Conservation (phyloP, 768 basidiomycete genomes). For the Lenzites betulinus region DNA sequence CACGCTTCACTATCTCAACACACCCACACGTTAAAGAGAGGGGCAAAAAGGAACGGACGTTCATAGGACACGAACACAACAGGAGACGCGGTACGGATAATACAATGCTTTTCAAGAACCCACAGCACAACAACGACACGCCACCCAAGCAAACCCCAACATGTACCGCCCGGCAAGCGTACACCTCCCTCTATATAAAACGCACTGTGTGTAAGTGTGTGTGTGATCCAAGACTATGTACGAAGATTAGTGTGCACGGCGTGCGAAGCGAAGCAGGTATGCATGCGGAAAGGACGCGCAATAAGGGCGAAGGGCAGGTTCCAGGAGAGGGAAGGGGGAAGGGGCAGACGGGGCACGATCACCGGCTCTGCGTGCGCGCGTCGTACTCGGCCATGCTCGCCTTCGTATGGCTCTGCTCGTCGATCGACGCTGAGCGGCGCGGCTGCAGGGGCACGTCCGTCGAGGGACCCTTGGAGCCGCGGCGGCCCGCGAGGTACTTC, state of each 20-base stretch:
- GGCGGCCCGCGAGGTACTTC: slow-evolving; percentile 40
- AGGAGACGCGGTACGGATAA: too few species aligned
- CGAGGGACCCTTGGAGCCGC: not conserved
- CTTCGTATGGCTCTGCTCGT: slow-evolving; percentile 14
- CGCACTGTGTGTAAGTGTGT: not conserved
- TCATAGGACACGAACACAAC: too few species aligned
- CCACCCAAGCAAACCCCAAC: too few species aligned
- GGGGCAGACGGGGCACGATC: not conserved
- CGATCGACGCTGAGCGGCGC: slow-evolving; percentile 8
- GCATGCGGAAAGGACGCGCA: too few species aligned
- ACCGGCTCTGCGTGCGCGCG: slow-evolving; percentile 4
- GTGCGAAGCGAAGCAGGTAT: too few species aligned
- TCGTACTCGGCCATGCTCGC: slow-evolving; percentile 11
- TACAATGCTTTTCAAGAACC: too few species aligned
- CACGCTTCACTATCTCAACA: too few species aligned
- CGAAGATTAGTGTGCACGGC: not conserved
- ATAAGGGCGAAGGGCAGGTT: too few species aligned
- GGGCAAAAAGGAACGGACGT: too few species aligned
- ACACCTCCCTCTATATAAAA: not conserved
- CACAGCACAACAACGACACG: not conserved
- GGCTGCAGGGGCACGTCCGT: slow-evolving; percentile 10
- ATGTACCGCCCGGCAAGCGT: not conserved
- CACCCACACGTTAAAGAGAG: too few species aligned
- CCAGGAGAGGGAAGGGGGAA: not conserved
- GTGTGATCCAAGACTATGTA: not conserved